A percentile compares a stretch with the other conserved stretches of the same genome.
Evolutionary conservation across 2,329 filamentous ascomycete genomes (phyloP).

Genomic region (Pestalotiopsis sp.): DNA sequence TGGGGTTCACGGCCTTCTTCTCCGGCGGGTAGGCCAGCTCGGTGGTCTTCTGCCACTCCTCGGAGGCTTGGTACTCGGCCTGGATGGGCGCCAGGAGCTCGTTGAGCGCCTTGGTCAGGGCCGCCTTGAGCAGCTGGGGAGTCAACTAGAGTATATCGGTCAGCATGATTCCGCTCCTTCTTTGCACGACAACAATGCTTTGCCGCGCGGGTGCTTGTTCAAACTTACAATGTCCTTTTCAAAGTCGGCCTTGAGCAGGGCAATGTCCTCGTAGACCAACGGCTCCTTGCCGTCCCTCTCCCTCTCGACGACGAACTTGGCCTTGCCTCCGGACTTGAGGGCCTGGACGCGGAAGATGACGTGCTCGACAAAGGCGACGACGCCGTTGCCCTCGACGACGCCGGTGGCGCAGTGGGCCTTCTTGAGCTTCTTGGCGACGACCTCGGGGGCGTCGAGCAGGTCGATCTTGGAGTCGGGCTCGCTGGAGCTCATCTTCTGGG

Average conservation of each 20-base stretch:
- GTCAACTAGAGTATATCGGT: constrained; percentile 58
- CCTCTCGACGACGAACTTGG: constrained; percentile 70
- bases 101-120: constrained; percentile 73
- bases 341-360: constrained; percentile 79
- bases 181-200: constrained; percentile 14
- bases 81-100: constrained; percentile 79
- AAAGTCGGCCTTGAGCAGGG: constrained; percentile 80
- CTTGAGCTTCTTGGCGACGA: constrained; percentile 79
- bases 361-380: constrained; percentile 84
- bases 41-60: constrained; percentile 81
- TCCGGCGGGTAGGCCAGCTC: constrained; percentile 79
- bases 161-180: constrained; percentile 17
- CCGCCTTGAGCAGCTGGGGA: constrained; percentile 87
- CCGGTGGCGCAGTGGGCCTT: constrained; percentile 82
- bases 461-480: constrained; percentile 86
- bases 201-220: neutral
- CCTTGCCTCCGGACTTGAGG: constrained; percentile 55
- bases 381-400: constrained; percentile 80
- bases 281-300: constrained; percentile 69
- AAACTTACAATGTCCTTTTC: constrained; percentile 70
- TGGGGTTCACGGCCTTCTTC: constrained; percentile 74
- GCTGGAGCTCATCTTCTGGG: constrained; percentile 86
- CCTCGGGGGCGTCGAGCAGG: constrained; percentile 77
- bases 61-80: constrained; percentile 67
- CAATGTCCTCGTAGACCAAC: constrained; percentile 77